Evolutionary conservation across 306 rosid genomes (phyloP), one percentile per base, ranked within the genome.

Genomic region (Crataegus laevigata): DNA sequence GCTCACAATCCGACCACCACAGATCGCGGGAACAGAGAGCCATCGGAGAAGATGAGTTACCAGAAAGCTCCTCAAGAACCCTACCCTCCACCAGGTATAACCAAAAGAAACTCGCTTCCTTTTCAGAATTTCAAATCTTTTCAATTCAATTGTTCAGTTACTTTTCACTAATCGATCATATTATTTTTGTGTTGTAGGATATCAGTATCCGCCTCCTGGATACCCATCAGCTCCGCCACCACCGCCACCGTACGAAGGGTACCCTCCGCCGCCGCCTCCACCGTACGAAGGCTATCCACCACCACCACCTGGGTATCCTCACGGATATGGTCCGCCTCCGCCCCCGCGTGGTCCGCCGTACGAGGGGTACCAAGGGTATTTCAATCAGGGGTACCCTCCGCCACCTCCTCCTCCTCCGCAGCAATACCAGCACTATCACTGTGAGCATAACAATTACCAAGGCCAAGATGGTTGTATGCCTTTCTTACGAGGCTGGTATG

Each of bases 351-450:
- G 40, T 55, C 91, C 90, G 5, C 87, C 82, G 59, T 80, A 87
- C 79, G 87, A 89, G 34, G 91, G 90, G 9, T 93, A 93, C 70
- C 98, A 93, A 55, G 93, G 87, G 8, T 93, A 93, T 83, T 93
- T 91, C 81, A 84, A 74, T 12, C 84, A 81, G 13, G 91, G 89
- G 1, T 88, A 87, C 73, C 87, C 86, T 22, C 87, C 86, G 3
- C 91, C 91, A 1, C 86, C 82, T 8, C 85, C 86, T 21, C 85
- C 85, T 12, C 91, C 82, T 6, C 85, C 84, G 10, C 76, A 78
- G 47, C 59, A 74, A 11, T 81, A 78, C 71, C 86, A 80, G 26
- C 68, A 72, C 70, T 72, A 81, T 58, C 88, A 91, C 58, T 78
- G 61, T n/a, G 87, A 84, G 36, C 93, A 87, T 67, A 81, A 87